phyloP scores from a whole-genome alignment of 441 rosid genomes.

The Pelargonium citronellum region DNA sequence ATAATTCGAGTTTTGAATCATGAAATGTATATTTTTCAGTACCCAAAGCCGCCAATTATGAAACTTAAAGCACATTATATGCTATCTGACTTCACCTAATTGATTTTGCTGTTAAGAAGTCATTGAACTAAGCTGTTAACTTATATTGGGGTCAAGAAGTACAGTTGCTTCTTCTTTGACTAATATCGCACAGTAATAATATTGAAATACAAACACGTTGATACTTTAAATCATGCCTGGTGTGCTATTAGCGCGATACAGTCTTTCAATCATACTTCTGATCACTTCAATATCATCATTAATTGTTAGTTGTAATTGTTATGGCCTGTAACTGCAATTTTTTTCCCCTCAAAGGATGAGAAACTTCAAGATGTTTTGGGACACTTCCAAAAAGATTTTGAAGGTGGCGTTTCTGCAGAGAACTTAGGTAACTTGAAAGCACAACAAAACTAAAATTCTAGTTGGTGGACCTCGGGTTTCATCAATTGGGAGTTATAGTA shows the following conservation, averaged over 20 bases:
- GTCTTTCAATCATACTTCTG: not conserved
- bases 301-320: not conserved
- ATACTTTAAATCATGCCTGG: not conserved
- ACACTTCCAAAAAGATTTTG: slow-evolving; percentile 72
- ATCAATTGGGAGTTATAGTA: slow-evolving; percentile 4
- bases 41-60: not conserved
- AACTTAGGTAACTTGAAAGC: slow-evolving; percentile 50
- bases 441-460: not conserved
- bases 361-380: slow-evolving; percentile 66
- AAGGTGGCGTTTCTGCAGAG: slow-evolving; percentile 69
- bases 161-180: not conserved
- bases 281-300: not conserved
- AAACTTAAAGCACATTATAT: not conserved
- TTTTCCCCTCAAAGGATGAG: slow-evolving; percentile 39
- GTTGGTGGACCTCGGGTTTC: slow-evolving; percentile 5
- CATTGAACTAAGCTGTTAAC: not conserved
- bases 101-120: too few relatives aligned
- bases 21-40: not conserved
- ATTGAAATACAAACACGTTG: not conserved
- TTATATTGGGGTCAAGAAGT: not conserved
- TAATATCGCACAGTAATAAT: not conserved
- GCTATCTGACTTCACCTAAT: not conserved
- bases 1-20: not conserved
- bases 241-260: not conserved
- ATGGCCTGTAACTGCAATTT: slow-evolving; percentile 2